A percentile compares a stretch with the other conserved stretches of the same genome.
phyloP scores from a whole-genome alignment of 108 stramenopile species.

The Nitzschia sp. region DNA sequence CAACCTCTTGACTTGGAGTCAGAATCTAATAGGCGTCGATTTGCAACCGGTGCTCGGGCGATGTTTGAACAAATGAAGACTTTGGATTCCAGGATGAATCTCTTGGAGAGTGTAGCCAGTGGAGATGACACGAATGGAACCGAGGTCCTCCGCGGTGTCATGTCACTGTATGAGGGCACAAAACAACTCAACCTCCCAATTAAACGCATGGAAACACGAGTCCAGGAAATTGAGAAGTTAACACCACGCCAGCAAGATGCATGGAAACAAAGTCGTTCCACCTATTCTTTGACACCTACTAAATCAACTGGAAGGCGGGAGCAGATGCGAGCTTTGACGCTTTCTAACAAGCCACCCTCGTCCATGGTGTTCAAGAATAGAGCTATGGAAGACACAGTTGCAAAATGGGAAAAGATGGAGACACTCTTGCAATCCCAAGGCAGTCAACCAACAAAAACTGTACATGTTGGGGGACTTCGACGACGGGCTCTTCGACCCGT shows the following conservation, averaged over 20 bases:
- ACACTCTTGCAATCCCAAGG: slow-evolving; percentile 8
- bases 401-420: slow-evolving; percentile 27
- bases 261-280: slow-evolving; percentile 13
- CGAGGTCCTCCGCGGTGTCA: slow-evolving; percentile 1
- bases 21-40: slow-evolving; percentile 51
- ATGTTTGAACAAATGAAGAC: slow-evolving; percentile 38
- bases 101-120: not conserved
- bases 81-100: slow-evolving; percentile 27
- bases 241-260: slow-evolving; percentile 1
- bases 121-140: not conserved
- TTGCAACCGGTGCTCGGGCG: slow-evolving; percentile 44
- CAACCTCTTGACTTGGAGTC: slow-evolving; percentile 71
- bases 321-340: slow-evolving; percentile 10
- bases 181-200: slow-evolving; percentile 4
- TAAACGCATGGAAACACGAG: slow-evolving; percentile 11
- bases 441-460: not conserved
- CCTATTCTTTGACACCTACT: slow-evolving; percentile 19
- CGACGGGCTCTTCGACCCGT: not conserved
- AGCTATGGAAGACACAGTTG: not conserved
- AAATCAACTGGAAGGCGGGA: slow-evolving; percentile 3
- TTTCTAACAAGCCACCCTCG: not conserved
- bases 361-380: not conserved
- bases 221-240: not conserved
- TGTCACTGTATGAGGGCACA: slow-evolving; percentile 11
- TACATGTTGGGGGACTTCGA: slow-evolving; percentile 3